phyloP scores from a whole-genome alignment of 306 rosid genomes.

The Mimosa bimucronata region DNA sequence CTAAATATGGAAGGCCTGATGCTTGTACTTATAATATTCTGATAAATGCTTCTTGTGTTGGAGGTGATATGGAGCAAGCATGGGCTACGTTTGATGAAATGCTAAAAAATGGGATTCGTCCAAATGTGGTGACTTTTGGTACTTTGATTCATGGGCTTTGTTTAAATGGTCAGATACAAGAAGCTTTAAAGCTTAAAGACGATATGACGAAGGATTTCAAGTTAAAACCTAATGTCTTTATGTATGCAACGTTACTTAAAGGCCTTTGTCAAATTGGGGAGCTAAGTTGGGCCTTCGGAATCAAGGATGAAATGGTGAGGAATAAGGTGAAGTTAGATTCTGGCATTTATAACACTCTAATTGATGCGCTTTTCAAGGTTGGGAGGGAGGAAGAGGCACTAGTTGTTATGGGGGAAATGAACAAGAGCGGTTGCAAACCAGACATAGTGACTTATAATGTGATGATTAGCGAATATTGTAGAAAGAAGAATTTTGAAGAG shows the following conservation, averaged over 20 bases:
- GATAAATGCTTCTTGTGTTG: conserved; percentile 45
- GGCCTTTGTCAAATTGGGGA: conserved; percentile 62
- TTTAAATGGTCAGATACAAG: conserved; percentile 34
- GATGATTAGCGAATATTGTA: conserved; percentile 67
- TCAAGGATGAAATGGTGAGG: conserved; percentile 73
- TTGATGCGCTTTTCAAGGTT: conserved; percentile 52
- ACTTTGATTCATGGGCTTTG: conserved; percentile 61
- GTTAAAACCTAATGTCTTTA: conserved; percentile 48
- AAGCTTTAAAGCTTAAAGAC: conserved; percentile 63
- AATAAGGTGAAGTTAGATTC: conserved; percentile 49
- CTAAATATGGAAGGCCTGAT: conserved; percentile 50
- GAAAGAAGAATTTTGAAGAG: conserved; percentile 57
- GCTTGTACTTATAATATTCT: conserved; percentile 71
- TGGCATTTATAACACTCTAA: conserved; percentile 57
- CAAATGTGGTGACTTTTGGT: conserved; percentile 60
- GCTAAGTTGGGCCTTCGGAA: conserved; percentile 47
- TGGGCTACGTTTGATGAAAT: conserved; percentile 64
- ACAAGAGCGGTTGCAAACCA: conserved; percentile 49
- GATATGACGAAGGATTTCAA: conserved; percentile 50
- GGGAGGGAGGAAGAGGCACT: conserved; percentile 64
- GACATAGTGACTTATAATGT: conserved; percentile 72
- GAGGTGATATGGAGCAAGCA: conserved; percentile 44
- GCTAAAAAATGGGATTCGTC: conserved; percentile 42
- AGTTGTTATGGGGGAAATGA: conserved; percentile 65
- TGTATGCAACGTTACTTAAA: conserved; percentile 59